Evolutionary conservation across 164 flowering plant species (phyloP), one percentile per base, ranked within the genome.

Genomic region (Berberis thunbergii): DNA sequence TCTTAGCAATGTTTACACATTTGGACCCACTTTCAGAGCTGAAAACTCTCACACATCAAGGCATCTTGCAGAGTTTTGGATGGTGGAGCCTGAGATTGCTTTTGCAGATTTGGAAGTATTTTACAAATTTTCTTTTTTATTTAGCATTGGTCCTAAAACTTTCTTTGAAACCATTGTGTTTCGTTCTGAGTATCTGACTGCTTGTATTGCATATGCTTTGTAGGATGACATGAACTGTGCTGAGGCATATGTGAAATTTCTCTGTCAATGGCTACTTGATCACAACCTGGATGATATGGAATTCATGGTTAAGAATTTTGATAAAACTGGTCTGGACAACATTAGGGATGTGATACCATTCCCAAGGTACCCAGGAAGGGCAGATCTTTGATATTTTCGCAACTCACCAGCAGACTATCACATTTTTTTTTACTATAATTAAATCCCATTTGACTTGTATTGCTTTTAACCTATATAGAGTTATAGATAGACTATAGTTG

Each of bases 161-260:
- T n/a, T n/a, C n/a, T n/a, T n/a, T n/a, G n/a, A n/a, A n/a, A n/a
- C n/a, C n/a, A n/a, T n/a, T n/a, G n/a, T n/a, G n/a, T n/a, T n/a
- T n/a, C n/a, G n/a, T n/a, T n/a, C n/a, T n/a, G n/a, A n/a, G n/a
- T n/a, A n/a, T n/a, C n/a, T n/a, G n/a, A n/a, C n/a, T n/a, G n/a
- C n/a, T n/a, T n/a, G n/a, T n/a, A n/a, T n/a, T n/a, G n/a, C n/a
- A n/a, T n/a, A n/a, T n/a, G n/a, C n/a, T n/a, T 65, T 81, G 72
- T 67, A 93, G 98, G 97, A 93, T 80, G 93, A 88, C 70, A 89
- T 92, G 98, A 88, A 86, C 56, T 89, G 96, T 76, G 97, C 98
- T 26, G 98, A 92, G 81, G 93, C 85, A 41, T 92, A 88, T 76
- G 97, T 92, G 69, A 80, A 78, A 67, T 92, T 80, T 70, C 74